phyloP scores from a whole-genome alignment of 805 yeast species.

The Yarrowia sp. region DNA sequence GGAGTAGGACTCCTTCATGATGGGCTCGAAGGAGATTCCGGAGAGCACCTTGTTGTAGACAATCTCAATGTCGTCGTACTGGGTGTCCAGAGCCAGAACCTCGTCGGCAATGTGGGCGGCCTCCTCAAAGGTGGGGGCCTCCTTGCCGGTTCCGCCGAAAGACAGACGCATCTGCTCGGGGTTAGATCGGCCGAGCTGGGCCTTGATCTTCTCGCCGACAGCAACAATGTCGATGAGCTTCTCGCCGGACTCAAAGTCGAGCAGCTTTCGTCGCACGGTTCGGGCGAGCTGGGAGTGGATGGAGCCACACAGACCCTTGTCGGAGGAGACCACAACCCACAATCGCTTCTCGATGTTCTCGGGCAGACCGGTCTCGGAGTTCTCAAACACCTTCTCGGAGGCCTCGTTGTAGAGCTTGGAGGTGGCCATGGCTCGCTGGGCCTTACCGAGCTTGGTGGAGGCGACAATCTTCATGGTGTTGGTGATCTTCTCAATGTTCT shows the following conservation, averaged over 20 bases:
- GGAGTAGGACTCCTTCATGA: slow-evolving; percentile 62
- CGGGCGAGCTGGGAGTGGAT: slow-evolving; percentile 94
- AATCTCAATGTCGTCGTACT: slow-evolving; percentile 74
- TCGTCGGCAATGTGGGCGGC: slow-evolving; percentile 86
- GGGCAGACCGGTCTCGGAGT: slow-evolving; percentile 71
- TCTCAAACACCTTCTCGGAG: slow-evolving; percentile 72
- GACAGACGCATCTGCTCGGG: slow-evolving; percentile 66
- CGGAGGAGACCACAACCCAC: slow-evolving; percentile 86
- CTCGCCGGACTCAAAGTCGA: slow-evolving; percentile 52
- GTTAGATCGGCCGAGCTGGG: slow-evolving; percentile 82
- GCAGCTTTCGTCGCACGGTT: slow-evolving; percentile 69
- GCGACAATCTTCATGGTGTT: slow-evolving; percentile 99
- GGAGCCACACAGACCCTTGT: slow-evolving; percentile 98
- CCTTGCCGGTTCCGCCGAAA: slow-evolving; percentile 92
- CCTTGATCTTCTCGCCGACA: slow-evolving; percentile 91
- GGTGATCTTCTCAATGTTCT: slow-evolving; percentile 98
- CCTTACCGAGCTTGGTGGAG: slow-evolving; percentile 91
- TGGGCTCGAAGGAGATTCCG: slow-evolving; percentile 88
- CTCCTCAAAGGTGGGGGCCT: slow-evolving; percentile 90
- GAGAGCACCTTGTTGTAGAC: slow-evolving; percentile 84
- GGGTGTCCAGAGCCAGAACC: slow-evolving; percentile 55
- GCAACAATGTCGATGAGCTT: slow-evolving; percentile 61
- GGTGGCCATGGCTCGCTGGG: slow-evolving; percentile 89
- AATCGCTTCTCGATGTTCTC: slow-evolving; percentile 61
- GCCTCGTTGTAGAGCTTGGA: slow-evolving; percentile 82